Evolutionary conservation across 768 basidiomycete species (phyloP).

Genomic region (Amanita thiersii): DNA sequence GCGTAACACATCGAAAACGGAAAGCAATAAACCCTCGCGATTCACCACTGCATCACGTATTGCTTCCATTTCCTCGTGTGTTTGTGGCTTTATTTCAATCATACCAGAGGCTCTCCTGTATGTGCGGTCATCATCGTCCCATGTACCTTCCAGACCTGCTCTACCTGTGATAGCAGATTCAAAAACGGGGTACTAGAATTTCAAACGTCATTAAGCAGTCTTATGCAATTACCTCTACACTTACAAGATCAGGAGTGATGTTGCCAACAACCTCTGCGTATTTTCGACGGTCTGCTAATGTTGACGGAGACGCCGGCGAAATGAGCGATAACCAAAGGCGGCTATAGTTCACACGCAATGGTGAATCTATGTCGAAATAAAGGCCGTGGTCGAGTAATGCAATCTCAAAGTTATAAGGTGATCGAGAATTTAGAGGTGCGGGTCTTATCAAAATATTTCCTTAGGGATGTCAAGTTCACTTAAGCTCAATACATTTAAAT

Average conservation of each 20-base stretch:
- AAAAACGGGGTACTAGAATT: conserved; percentile 77
- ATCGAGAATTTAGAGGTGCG: conserved; percentile 48
- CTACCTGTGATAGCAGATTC: conserved; percentile 93
- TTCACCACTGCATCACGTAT: conserved; percentile 79
- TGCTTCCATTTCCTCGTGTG: conserved; percentile 69
- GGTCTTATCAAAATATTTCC: conserved; percentile 91
- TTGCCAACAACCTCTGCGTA: conserved; percentile 91
- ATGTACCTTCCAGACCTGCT: conserved; percentile 60
- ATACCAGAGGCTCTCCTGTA: conserved; percentile 66
- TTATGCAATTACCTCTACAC: conserved; percentile 15
- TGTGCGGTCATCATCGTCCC: conserved; percentile 28
- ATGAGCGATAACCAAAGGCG: conserved; percentile 91
- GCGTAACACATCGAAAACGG: conserved; percentile 83
- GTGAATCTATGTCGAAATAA: conserved; percentile 83
- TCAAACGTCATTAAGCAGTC: not conserved
- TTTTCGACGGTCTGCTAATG: conserved; percentile 62
- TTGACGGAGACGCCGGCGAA: conserved; percentile 55
- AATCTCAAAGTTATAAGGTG: conserved; percentile 94
- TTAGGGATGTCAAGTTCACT: conserved; percentile 14
- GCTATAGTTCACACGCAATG: conserved; percentile 76
- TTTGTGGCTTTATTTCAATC: conserved; percentile 67
- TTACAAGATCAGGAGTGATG: conserved; percentile 77
- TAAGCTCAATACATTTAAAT: not conserved
- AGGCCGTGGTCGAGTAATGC: conserved; percentile 91
- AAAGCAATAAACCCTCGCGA: conserved; percentile 73